Evolutionary conservation across 495 filamentous ascomycete species (phyloP).

Genomic region (Stereocaulon alpinum): DNA sequence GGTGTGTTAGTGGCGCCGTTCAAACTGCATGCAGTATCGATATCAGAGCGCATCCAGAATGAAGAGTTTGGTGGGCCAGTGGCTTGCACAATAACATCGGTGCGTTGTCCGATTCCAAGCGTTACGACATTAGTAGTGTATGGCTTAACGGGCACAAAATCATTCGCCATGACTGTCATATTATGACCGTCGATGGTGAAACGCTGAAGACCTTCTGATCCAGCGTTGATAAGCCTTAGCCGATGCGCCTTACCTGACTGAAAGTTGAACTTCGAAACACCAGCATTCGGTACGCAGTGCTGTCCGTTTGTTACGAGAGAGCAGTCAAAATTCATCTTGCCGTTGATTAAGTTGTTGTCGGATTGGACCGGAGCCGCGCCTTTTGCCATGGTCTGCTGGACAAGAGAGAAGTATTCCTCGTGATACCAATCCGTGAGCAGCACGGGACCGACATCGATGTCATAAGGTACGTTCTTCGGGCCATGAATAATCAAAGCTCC

Average conservation of each 20-base stretch:
- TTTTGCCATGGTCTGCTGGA: constrained; percentile 17
- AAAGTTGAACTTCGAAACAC: constrained; percentile 28
- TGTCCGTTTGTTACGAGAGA: constrained; percentile 22
- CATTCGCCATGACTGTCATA: constrained; percentile 35
- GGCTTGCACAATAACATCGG: constrained; percentile 32
- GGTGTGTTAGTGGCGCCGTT: neutral
- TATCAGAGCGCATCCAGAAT: constrained; percentile 33
- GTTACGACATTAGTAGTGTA: constrained; percentile 15
- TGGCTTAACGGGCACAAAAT: constrained; percentile 39
- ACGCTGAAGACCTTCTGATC: constrained; percentile 36
- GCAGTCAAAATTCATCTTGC: constrained; percentile 37
- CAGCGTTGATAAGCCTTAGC: constrained; percentile 48
- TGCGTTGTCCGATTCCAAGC: constrained; percentile 28
- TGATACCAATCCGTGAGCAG: constrained; percentile 38
- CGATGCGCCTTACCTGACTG: constrained; percentile 38
- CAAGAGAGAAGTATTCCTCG: constrained; percentile 21
- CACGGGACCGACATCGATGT: constrained; percentile 49
- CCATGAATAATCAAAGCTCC: constrained; percentile 54
- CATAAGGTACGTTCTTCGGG: constrained; percentile 46
- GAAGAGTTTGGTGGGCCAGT: constrained; percentile 23
- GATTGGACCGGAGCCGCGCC: neutral
- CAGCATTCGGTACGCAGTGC: constrained; percentile 31
- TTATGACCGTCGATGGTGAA: constrained; percentile 34
- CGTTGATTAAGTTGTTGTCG: constrained; percentile 42
- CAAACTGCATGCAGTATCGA: constrained; percentile 5